Percentiles rank a stretch among this genome's conserved stretches.
phyloP scores from a whole-genome alignment of 352 stramenopile genomes.

The Pythium dissimile region DNA sequence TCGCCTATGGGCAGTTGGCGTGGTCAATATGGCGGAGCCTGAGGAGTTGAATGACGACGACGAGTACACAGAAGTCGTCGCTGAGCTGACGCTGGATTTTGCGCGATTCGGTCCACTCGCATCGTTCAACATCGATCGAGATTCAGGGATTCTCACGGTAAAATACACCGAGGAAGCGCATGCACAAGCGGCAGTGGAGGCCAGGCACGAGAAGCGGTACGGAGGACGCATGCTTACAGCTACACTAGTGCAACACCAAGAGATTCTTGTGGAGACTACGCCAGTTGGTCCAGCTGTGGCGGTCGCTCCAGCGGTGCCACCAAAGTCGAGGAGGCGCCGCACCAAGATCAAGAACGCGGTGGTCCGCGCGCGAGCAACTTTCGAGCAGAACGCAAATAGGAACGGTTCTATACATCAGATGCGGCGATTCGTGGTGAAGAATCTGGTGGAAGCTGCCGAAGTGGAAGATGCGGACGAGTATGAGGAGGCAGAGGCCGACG shows the following conservation, averaged over 20 bases:
- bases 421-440: constrained; percentile 14
- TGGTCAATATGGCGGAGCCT: constrained; percentile 15
- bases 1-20: background rate
- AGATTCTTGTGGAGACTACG: too few relatives aligned
- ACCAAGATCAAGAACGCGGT: constrained; percentile 33
- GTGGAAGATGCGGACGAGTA: constrained; percentile 35
- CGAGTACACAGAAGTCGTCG: constrained; percentile 32
- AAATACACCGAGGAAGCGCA: constrained; percentile 10
- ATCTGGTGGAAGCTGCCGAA: constrained; percentile 31
- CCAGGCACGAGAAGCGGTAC: constrained; percentile 30
- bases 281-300: too few relatives aligned
- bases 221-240: constrained; percentile 26
- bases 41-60: constrained; percentile 42
- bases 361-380: background rate
- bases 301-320: background rate
- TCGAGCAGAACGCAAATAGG: background rate
- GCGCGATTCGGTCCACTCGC: constrained; percentile 6
- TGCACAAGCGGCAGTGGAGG: constrained; percentile 15
- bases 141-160: constrained; percentile 14
- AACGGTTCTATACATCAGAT: background rate
- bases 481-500: constrained; percentile 20
- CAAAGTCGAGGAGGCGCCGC: constrained; percentile 24
- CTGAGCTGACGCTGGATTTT: constrained; percentile 29
- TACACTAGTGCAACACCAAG: background rate
- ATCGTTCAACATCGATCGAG: constrained; percentile 1